Evolutionary conservation across 306 rosid species (phyloP), one percentile per base, ranked within the genome.

Genomic region (Coriaria nepalensis): DNA sequence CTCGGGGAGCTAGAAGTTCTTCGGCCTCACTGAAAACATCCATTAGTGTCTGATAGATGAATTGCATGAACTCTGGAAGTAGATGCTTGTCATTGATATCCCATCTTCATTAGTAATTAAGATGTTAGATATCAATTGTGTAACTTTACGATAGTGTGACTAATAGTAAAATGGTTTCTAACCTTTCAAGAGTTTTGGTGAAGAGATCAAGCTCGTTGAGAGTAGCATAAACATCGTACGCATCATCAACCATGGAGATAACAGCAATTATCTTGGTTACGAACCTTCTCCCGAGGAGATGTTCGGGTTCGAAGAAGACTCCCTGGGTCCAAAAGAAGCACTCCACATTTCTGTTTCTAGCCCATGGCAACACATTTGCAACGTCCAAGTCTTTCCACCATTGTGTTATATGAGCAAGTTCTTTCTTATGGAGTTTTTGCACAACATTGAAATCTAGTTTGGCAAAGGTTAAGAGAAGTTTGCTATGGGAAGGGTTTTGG

Each of bases 331-430:
- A 77, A 38, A 73, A 73, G 65, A 50, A 71, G 29, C 42, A 39
- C 61, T 76, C 90, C 14, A 71, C 72, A 10, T 70, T 33, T 35
- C 92, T 71, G 41, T 74, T 72, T 41, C 77, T 59, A 6, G 52
- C 42, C 63, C 60, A 77, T 0, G 81, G 49, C 6, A 65, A 57
- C 38, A 61, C 52, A 4, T 0, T 56, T 46, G 29, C 6, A 7
- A 56, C 29, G 39, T 68, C 69, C 13, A 76, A 56, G 9, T 60
- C 67, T 4, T 65, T 73, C 81, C 78, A 73, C 85, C 85, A 74
- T 56, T 39, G 67, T 47, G 48, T 36, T 2, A 72, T 35, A 2
- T 65, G 12, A 33, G 67, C 40, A 5, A 69, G 34, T 47, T 77
- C 74, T n/a, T 63, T 56, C 6, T 15, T 53, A 10, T 77, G 71